Base-by-base conservation (phyloP, 2,329 filamentous ascomycete genomes). In the Lachnellula cervina region DNA sequence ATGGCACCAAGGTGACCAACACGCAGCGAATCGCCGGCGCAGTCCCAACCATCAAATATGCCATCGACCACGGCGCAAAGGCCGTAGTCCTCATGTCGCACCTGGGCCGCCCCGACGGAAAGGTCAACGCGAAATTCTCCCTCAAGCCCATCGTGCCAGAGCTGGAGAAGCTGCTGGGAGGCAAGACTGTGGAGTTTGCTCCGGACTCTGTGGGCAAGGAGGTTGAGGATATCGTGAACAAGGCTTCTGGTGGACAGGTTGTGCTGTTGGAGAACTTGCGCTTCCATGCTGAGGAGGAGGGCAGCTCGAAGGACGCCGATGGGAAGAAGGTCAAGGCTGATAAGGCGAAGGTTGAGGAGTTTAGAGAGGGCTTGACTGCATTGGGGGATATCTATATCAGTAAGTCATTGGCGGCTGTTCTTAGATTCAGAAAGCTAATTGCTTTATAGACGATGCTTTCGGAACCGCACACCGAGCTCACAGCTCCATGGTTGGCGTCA, bases 271-370 rank as follows among this genome's bases (percentile, higher is more conserved):
- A 99, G 84, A 99, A 99, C 81, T 79, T 99, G 76, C 90, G 94
- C 66, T 99, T 97, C 84, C 94, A 99, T 76, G 82, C 90, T 60
- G 94, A 99, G 80, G 94, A 99, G 79, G 94, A 99, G 80, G 94
- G 94, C 63, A 96, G 90, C 78, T 88, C 82, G 73, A 96, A 96
- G 81, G 92, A 96, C 74, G 86, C 84, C 58, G 88, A 93, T 52
- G 94, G 93, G 70, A 97, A 97, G 78, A 99, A 99, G 83, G 86
- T 87, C 75, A 99, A 97, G 86, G 94, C 94, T 61, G 93, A 97
- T 76, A 94, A 96, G 81, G 88, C 80, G 62, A 86, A 90, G 76
- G 91, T 99, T 43, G 89, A 88, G 55, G 85, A 90, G 76, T 99
- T 99, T 84, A 86, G 95, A 74, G 94, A 95, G 81, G 90, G 89